phyloP scores from a whole-genome alignment of 495 filamentous ascomycete species.

The Sporormia fimetaria region DNA sequence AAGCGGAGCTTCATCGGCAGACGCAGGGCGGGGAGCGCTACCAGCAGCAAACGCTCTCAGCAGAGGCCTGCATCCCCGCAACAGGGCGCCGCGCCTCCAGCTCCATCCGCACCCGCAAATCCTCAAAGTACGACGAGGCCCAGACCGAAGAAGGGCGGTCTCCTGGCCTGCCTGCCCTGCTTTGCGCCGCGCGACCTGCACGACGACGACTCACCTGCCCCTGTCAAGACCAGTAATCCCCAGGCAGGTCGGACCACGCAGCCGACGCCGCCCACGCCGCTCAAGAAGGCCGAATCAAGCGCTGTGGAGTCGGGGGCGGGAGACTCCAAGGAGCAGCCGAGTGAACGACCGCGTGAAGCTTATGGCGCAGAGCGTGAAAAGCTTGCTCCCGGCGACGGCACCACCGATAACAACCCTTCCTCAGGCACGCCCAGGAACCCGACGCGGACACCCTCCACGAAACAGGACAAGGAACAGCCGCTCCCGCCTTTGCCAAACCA shows the following conservation, averaged over 20 bases:
- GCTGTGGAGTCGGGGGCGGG: constrained; percentile 43
- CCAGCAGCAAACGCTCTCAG: constrained; percentile 48
- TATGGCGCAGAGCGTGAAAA: constrained; percentile 20
- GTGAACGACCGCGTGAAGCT: constrained; percentile 41
- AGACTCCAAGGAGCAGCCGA: constrained; percentile 45
- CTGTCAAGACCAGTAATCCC: constrained; percentile 44
- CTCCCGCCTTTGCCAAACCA: constrained; percentile 22
- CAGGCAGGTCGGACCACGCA: constrained; percentile 45
- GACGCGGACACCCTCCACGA: constrained; percentile 17
- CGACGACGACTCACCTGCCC: too few species aligned
- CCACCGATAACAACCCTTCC: constrained; percentile 23
- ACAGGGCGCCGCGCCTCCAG: constrained; percentile 19
- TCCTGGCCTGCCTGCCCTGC: constrained; percentile 69
- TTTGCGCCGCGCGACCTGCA: too few species aligned
- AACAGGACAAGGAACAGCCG: constrained; percentile 16
- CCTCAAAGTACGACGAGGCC: constrained; percentile 28
- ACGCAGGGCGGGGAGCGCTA: constrained; percentile 58
- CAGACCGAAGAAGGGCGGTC: constrained; percentile 50
- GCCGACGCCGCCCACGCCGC: constrained; percentile 38
- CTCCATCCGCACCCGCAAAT: constrained; percentile 35
- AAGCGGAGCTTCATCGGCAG: constrained; percentile 36
- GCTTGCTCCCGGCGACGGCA: constrained; percentile 20
- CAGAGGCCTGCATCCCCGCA: constrained; percentile 33
- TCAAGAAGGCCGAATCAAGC: constrained; percentile 40
- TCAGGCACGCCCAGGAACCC: constrained; percentile 13